A percentile compares a stretch with the other conserved stretches of the same genome.
phyloP scores from a whole-genome alignment of 225 moss, liverwort and hornwort species.

The Asterella californica region DNA sequence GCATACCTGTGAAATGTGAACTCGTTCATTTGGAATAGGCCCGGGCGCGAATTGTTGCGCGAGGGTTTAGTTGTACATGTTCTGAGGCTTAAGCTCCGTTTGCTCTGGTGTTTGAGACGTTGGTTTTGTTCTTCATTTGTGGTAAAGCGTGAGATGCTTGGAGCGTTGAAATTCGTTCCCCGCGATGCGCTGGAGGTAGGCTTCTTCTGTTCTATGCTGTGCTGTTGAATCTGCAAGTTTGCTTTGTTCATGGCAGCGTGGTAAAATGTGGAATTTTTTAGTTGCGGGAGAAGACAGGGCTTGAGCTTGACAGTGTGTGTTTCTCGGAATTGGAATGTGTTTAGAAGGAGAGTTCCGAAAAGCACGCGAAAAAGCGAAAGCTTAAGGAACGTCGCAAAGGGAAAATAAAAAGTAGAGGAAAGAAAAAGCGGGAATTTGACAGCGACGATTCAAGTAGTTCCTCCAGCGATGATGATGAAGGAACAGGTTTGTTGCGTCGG shows the following conservation, averaged over 20 bases:
- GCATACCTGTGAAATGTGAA: too few relatives aligned
- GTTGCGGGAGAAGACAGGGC: neutral
- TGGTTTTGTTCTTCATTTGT: neutral
- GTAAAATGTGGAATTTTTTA: neutral
- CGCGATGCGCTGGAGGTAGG: conserved; percentile 40
- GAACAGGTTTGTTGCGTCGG: conserved; percentile 1
- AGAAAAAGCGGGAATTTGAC: conserved; percentile 40
- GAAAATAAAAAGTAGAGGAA: conserved; percentile 40
- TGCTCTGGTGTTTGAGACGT: neutral
- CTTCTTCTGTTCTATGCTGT: neutral
- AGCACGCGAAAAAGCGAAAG: conserved; percentile 53
- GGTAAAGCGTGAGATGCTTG: conserved; percentile 42
- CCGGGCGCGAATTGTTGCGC: too few relatives aligned
- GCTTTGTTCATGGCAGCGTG: neutral
- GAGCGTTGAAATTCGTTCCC: conserved; percentile 59
- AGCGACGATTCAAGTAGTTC: conserved; percentile 45
- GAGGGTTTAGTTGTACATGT: too few relatives aligned
- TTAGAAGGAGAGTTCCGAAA: conserved; percentile 39
- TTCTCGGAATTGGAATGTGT: conserved; percentile 8
- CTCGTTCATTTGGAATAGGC: too few relatives aligned
- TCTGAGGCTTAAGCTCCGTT: too few relatives aligned
- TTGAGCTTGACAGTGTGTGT: neutral
- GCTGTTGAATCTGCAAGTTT: neutral
- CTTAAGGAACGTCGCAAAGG: conserved; percentile 44
- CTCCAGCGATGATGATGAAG: conserved; percentile 31